Conservation (phyloP, 2,329 filamentous ascomycete genomes). For the Blastomyces parvus region DNA sequence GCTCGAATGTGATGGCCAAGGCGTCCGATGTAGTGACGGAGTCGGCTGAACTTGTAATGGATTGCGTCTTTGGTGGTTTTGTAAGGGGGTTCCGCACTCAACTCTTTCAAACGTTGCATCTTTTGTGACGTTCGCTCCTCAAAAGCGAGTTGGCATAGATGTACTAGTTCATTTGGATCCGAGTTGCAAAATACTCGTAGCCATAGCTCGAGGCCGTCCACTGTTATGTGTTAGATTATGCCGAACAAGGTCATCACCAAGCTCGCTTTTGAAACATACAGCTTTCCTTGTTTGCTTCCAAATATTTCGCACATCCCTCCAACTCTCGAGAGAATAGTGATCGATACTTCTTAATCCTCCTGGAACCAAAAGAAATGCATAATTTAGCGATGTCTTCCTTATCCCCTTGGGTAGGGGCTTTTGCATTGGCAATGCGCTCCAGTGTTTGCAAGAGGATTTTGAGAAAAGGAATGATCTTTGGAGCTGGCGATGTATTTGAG, state of each 20-base stretch:
- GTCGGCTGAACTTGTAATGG: slow-evolving; percentile 19
- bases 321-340: not conserved
- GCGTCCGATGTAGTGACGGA: slow-evolving; percentile 39
- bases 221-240: slow-evolving; percentile 3
- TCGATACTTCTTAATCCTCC: slow-evolving; percentile 3
- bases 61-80: not conserved
- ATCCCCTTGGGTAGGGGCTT: not conserved
- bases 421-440: not conserved
- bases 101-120: not conserved
- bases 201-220: slow-evolving; percentile 6
- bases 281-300: not conserved
- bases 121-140: slow-evolving; percentile 12
- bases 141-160: slow-evolving; percentile 16
- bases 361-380: not conserved
- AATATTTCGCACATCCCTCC: not conserved
- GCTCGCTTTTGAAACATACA: not conserved
- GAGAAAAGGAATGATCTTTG: slow-evolving; percentile 27
- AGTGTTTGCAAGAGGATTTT: slow-evolving; percentile 18
- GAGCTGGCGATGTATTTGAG: slow-evolving; percentile 27
- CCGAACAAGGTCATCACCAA: too few species aligned
- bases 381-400: not conserved
- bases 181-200: slow-evolving; percentile 7
- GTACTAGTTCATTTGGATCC: slow-evolving; percentile 6
- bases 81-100: slow-evolving; percentile 1
- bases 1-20: slow-evolving; percentile 38